Evolutionary conservation across 768 basidiomycete genomes (phyloP), one percentile per base, ranked within the genome.

Genomic region (Hebeloma cylindrosporum): DNA sequence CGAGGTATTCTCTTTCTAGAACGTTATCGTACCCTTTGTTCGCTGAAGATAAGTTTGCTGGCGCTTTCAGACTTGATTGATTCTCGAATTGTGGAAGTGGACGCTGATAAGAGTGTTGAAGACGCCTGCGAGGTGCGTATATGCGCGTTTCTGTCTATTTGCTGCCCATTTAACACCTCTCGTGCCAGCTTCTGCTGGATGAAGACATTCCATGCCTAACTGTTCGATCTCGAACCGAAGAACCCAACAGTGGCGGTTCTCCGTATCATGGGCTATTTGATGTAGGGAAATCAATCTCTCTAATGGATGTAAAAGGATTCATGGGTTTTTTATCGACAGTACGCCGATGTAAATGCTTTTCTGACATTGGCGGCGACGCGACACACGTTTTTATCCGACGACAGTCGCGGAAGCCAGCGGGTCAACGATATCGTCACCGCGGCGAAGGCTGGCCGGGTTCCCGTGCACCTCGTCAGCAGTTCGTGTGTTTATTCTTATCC

Each of bases 311-410:
- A 20, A 30, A 34, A n/a, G n/a, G n/a, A 20, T n/a, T 40, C 25
- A 39, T 53, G 39, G 48, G 20, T 26, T 14, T 13, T 39, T 40
- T 7, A 28, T 43, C n/a, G n/a, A n/a, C 52, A 92, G 88, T 90
- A 79, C 54, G 82, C 88, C 13, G 89, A 92, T 59, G 85, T 91
- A 8, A 92, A 92, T 59, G 86, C 89, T n/a, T 92, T 91, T 58
- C 64, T 92, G 47, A 88, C 86, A 3, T 69, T 92, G 34, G 89
- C 89, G 7, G 88, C 89, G 5, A 90, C 86, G 3, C 70, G 82
- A 33, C 87, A 90, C 57, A 85, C 82, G 3, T 71, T 85, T 29
- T 63, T 69, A 17, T 71, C 75, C 0, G 82, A 83, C n/a, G 77
- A 83, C 37, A 60, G 85, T 13, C 71, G 72, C 23, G 79, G 74